Conservation (phyloP, 2,329 filamentous ascomycete species). For the Cercospora sojina region DNA sequence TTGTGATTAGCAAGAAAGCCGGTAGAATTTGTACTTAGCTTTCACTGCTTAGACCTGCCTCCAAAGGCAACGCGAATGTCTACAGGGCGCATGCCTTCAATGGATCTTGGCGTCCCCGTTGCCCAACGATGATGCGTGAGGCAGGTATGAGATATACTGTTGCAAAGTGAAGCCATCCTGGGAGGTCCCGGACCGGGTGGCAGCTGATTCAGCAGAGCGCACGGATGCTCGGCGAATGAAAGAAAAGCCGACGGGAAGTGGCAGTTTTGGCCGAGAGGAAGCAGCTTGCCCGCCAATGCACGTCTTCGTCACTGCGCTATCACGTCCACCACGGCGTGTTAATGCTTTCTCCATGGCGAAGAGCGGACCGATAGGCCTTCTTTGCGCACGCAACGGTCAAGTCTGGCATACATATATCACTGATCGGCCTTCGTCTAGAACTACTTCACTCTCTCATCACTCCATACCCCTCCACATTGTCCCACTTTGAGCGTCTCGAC, state of each 20-base stretch:
- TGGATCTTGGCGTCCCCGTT: not conserved
- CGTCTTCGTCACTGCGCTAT: constrained; percentile 1
- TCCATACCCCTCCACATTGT: not conserved
- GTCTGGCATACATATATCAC: not conserved
- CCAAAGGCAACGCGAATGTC: constrained; percentile 7
- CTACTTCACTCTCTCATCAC: not conserved
- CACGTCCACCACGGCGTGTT: constrained; percentile 1
- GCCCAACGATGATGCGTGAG: not conserved
- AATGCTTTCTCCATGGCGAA: not conserved
- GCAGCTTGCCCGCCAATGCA: constrained; percentile 11
- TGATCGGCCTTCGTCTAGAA: too few species aligned
- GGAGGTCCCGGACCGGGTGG: not conserved
- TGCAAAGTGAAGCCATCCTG: not conserved
- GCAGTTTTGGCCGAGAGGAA: constrained; percentile 1
- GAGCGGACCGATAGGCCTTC: not conserved
- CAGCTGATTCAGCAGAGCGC: constrained; percentile 3
- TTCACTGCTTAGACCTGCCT: constrained; percentile 5
- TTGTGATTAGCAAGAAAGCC: not conserved
- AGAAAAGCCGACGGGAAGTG: constrained; percentile 1
- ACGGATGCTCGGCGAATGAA: constrained; percentile 8
- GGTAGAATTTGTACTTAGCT: not conserved
- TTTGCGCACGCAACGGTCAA: not conserved
- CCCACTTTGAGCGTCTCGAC: not conserved
- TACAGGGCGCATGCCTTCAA: not conserved
- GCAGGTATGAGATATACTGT: not conserved